phyloP scores from a whole-genome alignment of 1,284 basidiomycete species.

The Wolfiporia cocos region DNA sequence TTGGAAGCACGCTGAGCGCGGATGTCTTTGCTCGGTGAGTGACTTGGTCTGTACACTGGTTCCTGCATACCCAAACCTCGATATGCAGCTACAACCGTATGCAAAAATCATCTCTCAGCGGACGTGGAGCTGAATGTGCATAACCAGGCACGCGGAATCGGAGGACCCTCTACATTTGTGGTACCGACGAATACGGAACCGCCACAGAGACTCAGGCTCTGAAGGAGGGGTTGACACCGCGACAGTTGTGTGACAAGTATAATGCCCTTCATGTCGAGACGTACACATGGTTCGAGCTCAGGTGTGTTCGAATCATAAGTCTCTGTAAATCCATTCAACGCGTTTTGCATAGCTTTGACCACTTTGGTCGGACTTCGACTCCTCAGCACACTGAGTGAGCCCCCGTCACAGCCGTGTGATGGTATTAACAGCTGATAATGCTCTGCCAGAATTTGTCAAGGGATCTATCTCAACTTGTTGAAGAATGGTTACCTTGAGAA shows the following conservation, averaged over 20 bases:
- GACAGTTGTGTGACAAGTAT: constrained; percentile 93
- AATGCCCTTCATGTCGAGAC: constrained; percentile 86
- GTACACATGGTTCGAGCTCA: constrained; percentile 93
- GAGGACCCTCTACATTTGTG: constrained; percentile 84
- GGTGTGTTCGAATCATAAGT: constrained; percentile 35
- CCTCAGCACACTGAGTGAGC: constrained; percentile 83
- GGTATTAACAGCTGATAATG: no score
- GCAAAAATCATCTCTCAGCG: no score
- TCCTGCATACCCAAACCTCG: no score
- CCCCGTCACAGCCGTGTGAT: not conserved
- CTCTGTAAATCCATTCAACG: not conserved
- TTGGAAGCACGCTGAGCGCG: constrained; percentile 92
- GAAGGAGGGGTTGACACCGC: constrained; percentile 88
- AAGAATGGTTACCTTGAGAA: constrained; percentile 74
- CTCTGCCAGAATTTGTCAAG: constrained; percentile 73
- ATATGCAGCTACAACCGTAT: constrained; percentile 66
- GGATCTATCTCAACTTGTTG: constrained; percentile 80
- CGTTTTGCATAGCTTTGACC: constrained; percentile 72
- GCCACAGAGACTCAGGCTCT: constrained; percentile 97
- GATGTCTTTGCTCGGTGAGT: constrained; percentile 94
- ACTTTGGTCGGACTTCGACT: constrained; percentile 95
- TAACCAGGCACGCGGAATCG: constrained; percentile 65
- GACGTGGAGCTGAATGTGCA: no score
- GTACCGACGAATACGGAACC: constrained; percentile 98
- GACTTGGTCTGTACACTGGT: no score